Base-by-base conservation (phyloP, 1,139 yeast genomes). In the Arxiozyma slooffiae region DNA sequence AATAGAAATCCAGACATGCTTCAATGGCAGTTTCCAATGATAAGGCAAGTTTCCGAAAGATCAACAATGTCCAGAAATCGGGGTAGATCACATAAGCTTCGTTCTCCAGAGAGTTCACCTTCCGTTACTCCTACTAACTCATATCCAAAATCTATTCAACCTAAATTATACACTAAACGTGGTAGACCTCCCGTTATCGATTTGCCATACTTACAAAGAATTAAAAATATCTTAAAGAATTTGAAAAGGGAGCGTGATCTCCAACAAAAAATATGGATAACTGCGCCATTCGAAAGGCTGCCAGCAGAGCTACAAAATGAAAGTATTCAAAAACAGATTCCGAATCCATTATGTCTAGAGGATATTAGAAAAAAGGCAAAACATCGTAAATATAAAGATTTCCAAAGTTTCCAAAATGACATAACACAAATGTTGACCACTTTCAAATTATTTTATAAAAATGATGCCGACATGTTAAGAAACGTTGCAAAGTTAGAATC, bases 141-240 rank as follows among this genome's bases (percentile, higher is more conserved):
- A 5, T 41, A 41, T 21, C 38, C 50, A 2, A 37, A 26, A 24
- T 38, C 51, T 4, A 20, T 14, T n/a, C 50, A 47, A 41, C 37
- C 47, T 37, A 85, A 80, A 55, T 60, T 60, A n/a, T 67, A 63
- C 46, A 57, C 63, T 50, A 62, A 63, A 75, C 80, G 97, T 63
- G 97, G 97, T 46, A 79, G 97, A 63, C 97, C 97, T 9, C 97
- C 97, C 1, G 85, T 90, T 50, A 92, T 90, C 53, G 97, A 90
- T 67, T 82, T 85, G 61, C 97, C 97, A 5, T 92, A 85, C 67
- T 97, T 92, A 69, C 88, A 88, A 59, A 76, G 97, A 56, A 88
- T 90, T 62, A 90, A 90, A 67, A 81, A 86, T 56, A 82, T 92
- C 42, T 72, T 90, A 73, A 82, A 95, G 63, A 82, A 81, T 49